Conservation (phyloP, 2,329 filamentous ascomycete genomes). For the Didymellaceae sp. region DNA sequence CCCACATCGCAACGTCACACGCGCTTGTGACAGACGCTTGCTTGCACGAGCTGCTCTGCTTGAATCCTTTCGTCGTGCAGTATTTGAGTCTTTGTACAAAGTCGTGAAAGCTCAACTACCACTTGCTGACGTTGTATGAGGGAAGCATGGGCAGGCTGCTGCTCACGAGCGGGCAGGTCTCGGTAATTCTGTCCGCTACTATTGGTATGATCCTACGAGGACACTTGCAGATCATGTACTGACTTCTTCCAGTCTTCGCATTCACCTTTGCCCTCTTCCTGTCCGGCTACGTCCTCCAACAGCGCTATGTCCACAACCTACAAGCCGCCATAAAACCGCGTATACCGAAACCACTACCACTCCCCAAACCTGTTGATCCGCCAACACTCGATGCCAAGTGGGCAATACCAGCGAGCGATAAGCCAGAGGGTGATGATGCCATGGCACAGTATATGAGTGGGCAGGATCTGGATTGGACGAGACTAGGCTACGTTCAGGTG, state of each 20-base stretch:
- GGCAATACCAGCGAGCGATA: constrained; percentile 41
- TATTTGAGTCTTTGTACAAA: neutral
- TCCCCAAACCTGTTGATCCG: constrained; percentile 40
- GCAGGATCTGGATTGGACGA: constrained; percentile 52
- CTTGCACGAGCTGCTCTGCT: constrained; percentile 25
- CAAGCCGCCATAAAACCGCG: constrained; percentile 72
- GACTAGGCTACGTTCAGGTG: constrained; percentile 57
- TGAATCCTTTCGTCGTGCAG: neutral
- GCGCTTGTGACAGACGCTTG: constrained; percentile 24
- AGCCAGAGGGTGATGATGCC: constrained; percentile 38
- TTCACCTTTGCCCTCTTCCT: constrained; percentile 86
- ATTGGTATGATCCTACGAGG: constrained; percentile 60
- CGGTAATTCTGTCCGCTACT: constrained; percentile 67
- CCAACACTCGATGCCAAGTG: constrained; percentile 47
- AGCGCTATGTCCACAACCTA: constrained; percentile 80
- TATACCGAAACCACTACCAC: constrained; percentile 51
- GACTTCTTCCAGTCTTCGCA: constrained; percentile 62
- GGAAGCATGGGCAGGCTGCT: constrained; percentile 56
- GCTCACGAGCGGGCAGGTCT: constrained; percentile 74
- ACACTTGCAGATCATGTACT: neutral
- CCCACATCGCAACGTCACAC: constrained; percentile 39
- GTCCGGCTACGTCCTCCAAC: constrained; percentile 85
- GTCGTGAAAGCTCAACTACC: too few species aligned
- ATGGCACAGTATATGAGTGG: constrained; percentile 43
- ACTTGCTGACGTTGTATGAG: neutral